A percentile compares a stretch with the other conserved stretches of the same genome.
phyloP scores from a whole-genome alignment of 1,284 basidiomycete genomes.

The Kwoniella shivajii region DNA sequence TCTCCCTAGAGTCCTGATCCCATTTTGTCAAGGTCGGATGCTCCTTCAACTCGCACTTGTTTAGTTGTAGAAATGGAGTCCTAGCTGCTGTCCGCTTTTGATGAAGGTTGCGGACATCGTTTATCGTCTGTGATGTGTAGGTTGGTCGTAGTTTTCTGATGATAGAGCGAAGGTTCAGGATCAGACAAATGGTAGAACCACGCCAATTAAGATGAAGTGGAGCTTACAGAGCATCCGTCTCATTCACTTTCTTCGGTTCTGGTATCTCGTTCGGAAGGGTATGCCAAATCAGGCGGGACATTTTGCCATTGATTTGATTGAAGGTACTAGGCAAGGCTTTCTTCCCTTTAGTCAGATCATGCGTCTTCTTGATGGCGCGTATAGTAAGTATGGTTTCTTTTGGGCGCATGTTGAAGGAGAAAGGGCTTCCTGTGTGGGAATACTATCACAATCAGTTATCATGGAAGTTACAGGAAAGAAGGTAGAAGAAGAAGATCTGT shows the following conservation, averaged over 20 bases:
- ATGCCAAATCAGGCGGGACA: neutral
- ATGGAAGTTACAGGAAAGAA: neutral
- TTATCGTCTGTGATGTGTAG: neutral
- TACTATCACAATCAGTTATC: neutral
- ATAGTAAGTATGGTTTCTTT: constrained; percentile 5
- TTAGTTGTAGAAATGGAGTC: neutral
- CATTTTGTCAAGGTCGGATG: constrained; percentile 12
- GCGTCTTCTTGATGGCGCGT: constrained; percentile 6
- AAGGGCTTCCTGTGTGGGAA: neutral
- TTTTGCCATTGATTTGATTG: neutral
- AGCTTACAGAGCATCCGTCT: no score
- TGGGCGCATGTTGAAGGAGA: neutral
- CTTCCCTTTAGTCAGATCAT: neutral
- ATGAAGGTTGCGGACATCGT: neutral
- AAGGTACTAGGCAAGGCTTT: neutral
- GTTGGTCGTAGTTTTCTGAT: neutral
- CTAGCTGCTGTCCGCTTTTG: neutral
- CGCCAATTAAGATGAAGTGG: no score
- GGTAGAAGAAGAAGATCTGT: no score
- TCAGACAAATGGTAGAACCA: no score
- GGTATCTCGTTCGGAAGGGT: neutral
- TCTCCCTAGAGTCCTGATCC: neutral
- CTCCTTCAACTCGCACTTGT: neutral
- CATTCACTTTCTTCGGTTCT: neutral
- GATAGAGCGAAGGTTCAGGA: no score